Base-by-base conservation (phyloP, 805 yeast species). In the Candida ovalis region DNA sequence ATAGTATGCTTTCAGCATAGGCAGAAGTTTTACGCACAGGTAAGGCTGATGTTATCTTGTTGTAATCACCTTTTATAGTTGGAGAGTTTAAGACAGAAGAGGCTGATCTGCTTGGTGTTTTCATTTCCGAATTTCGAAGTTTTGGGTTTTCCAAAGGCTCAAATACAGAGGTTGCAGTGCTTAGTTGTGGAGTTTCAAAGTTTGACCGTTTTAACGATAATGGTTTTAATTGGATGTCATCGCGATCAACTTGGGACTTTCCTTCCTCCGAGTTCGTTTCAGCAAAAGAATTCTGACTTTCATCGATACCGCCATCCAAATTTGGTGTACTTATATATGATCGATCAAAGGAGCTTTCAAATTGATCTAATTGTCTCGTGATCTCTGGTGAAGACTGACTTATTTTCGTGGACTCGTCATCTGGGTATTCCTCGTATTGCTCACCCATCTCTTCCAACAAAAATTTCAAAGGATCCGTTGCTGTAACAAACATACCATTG, bases 401-500 rank as follows among this genome's bases (percentile, higher is more conserved):
- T 5, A 30, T 10, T 21, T 13, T 27, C 9, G 17, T 21, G 15
- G 25, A 27, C n/a, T 33, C 32, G 13, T 27, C 44, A 24, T 22
- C 43, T 7, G 15, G 40, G 39, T 39, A 23, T 2, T 25, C 24
- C 18, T 38, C 51, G 21, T 41, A 45, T 3, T 32, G 23, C 1
- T 42, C 47, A 10, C 23, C 38, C 13, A 46, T 21, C 17, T 43
- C 49, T 18, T 54, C 53, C 32, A 52, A 17, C 3, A 63, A 45
- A 37, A 56, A 59, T 32, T 53, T 53, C 22, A 64, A 44, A 27
- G 69, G 70, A 51, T 66, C 70, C 4, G 48, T 42, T 3, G 70
- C 61, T 2, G 60, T 49, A 5, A 48, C 52, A 51, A 67, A 68
- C 55, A 69, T 55, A 7, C 73, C 73, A 2, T 59, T 52, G n/a